Conservation (phyloP, 2,329 filamentous ascomycete species). For the Botryotinia globosa region DNA sequence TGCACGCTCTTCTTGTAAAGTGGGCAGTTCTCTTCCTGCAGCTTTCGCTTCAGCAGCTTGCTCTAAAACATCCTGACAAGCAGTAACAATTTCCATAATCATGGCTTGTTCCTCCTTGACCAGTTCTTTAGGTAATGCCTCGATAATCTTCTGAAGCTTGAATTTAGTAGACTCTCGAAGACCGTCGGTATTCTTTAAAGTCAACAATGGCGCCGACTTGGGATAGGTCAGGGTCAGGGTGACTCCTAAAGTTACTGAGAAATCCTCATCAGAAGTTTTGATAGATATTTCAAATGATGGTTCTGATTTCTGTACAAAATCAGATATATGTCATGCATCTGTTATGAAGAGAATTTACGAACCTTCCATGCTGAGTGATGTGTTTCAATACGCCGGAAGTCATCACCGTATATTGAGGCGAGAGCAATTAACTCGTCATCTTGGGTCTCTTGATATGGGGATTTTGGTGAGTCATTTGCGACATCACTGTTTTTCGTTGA, state of each 20-base stretch:
- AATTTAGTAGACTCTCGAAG: constrained; percentile 69
- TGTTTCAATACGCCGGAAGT: constrained; percentile 73
- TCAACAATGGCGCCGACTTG: constrained; percentile 72
- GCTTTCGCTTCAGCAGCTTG: constrained; percentile 78
- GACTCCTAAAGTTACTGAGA: constrained; percentile 69
- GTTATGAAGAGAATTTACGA: constrained; percentile 36
- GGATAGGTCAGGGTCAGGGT: constrained; percentile 89
- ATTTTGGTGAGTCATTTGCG: constrained; percentile 43
- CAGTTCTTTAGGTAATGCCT: constrained; percentile 53
- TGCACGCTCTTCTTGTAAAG: constrained; percentile 83
- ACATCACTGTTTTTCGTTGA: constrained; percentile 26
- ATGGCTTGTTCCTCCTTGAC: constrained; percentile 54
- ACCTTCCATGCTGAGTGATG: constrained; percentile 81
- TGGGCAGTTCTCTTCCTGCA: constrained; percentile 73
- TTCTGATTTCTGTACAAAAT: constrained; percentile 64
- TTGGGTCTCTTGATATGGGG: constrained; percentile 79
- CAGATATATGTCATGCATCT: background rate
- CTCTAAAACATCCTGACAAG: constrained; percentile 70
- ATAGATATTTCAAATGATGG: constrained; percentile 79
- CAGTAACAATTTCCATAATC: constrained; percentile 47
- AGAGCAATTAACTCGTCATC: constrained; percentile 83
- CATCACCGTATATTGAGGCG: constrained; percentile 84
- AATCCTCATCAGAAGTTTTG: constrained; percentile 68
- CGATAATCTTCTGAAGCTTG: constrained; percentile 64
- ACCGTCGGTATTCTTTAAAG: constrained; percentile 60